Base-by-base conservation (phyloP, 2,329 filamentous ascomycete genomes). In the Pseudogymnoascus sp. region DNA sequence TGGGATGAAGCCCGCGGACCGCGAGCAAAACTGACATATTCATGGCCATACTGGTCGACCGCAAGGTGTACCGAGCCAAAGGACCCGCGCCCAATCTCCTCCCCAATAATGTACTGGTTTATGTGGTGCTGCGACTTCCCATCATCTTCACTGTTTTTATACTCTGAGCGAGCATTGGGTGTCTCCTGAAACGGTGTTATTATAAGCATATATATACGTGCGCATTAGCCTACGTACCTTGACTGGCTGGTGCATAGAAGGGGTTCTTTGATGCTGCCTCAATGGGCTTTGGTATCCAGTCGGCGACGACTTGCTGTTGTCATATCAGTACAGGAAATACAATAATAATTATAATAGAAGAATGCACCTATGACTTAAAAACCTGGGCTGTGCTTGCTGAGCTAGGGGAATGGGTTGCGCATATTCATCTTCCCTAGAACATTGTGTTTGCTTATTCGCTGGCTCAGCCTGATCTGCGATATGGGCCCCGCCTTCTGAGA, bases 41-140 rank as follows among this genome's bases (percentile, higher is more conserved):
- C 91, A 58, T 84, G 83, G 39, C 91, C 92, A 75, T 86, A 94
- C 72, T 96, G 91, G 74, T 99, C 92, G 2, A 84, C 84, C 19
- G 91, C 94, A 18, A 92, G 78, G 74, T 97, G 91, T 12, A 99
- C 94, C 9, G 92, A 88, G 6, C 94, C 94, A 72, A 95, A 99
- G 0, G 92, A 97, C 15, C 94, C 94, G 65, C 91, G 82, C n/a
- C 94, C 94, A 67, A 99, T 96, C 77, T 97, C 92, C 71, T 95
- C 88, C 72, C 88, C 86, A 69, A 99, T 94, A 61, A 88, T 80
- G 72, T 97, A 99, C 74, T 97, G 92, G 72, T 97, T 97, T 75
- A 97, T 92, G 61, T 85, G 83, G 70, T 95, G 90, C 70, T 95
- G 85, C 2, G 88, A 85, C 57, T 79, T 82, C 23, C 91, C 91